Conservation (phyloP, 345 rosid species). For the Camelina neglecta region DNA sequence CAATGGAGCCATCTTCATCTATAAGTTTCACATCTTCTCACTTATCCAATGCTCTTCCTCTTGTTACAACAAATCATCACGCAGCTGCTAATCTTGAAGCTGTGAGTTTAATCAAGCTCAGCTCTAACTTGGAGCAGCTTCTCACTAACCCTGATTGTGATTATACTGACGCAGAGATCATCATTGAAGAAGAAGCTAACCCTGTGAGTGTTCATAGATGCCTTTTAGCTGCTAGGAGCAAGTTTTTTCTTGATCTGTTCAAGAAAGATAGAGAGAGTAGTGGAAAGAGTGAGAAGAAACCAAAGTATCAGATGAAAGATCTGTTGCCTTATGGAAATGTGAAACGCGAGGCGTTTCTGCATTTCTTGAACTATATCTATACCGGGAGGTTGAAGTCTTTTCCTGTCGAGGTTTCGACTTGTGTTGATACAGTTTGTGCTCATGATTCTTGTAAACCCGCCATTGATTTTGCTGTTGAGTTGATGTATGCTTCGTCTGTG, state of each 20-base stretch:
- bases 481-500: constrained; percentile 80
- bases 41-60: constrained; percentile 63
- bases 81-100: constrained; percentile 60
- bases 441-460: constrained; percentile 94
- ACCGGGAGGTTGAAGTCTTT: constrained; percentile 80
- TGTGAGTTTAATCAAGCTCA: constrained; percentile 73
- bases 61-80: constrained; percentile 48
- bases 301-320: constrained; percentile 59
- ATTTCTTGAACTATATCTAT: constrained; percentile 74
- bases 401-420: constrained; percentile 78
- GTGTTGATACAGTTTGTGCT: constrained; percentile 68
- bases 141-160: constrained; percentile 54
- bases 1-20: constrained; percentile 77
- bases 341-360: constrained; percentile 74
- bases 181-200: constrained; percentile 53
- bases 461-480: constrained; percentile 74
- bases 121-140: constrained; percentile 77
- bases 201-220: constrained; percentile 80
- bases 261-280: constrained; percentile 52
- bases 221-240: constrained; percentile 83
- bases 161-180: constrained; percentile 84
- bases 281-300: constrained; percentile 45
- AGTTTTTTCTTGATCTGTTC: constrained; percentile 72
- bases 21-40: constrained; percentile 74
- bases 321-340: constrained; percentile 72